Conservation (phyloP, 768 basidiomycete genomes). For the Pulveroboletus sp. region DNA sequence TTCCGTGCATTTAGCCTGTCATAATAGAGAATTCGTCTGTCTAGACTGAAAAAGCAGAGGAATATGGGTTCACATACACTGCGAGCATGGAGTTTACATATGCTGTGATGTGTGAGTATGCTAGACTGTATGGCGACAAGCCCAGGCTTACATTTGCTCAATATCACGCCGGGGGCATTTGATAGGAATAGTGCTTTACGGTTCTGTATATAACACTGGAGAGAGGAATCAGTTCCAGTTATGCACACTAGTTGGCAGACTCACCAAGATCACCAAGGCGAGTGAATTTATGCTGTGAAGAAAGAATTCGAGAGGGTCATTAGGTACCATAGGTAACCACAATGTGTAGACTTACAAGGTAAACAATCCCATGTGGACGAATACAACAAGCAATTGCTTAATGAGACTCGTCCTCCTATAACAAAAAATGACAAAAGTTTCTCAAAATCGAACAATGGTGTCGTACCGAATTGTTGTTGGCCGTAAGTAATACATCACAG, state of each 20-base stretch:
- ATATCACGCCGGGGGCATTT: slow-evolving; percentile 6
- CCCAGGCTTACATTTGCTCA: slow-evolving; percentile 12
- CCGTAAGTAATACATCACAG: slow-evolving; percentile 10
- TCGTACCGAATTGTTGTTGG: slow-evolving; percentile 5
- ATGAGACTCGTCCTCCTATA: slow-evolving; percentile 6
- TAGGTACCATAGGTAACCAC: no score
- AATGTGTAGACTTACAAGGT: slow-evolving; percentile 9
- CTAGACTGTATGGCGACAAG: neutral
- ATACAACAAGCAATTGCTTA: slow-evolving; percentile 7
- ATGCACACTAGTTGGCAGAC: neutral
- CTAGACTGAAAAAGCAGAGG: neutral
- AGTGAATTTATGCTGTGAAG: slow-evolving; percentile 9
- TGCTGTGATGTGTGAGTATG: slow-evolving; percentile 5
- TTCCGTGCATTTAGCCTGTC: slow-evolving; percentile 11
- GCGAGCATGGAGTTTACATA: slow-evolving; percentile 23
- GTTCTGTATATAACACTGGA: slow-evolving; percentile 10
- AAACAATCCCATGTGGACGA: slow-evolving; percentile 12
- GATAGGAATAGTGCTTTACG: neutral
- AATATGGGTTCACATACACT: slow-evolving; percentile 10
- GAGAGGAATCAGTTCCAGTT: neutral
- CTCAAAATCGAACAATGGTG: neutral
- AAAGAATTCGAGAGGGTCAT: neutral
- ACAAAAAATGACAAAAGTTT: neutral
- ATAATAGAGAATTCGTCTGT: neutral
- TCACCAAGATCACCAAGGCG: slow-evolving; percentile 10